Evolutionary conservation across 176 grass and related monocot genomes (phyloP).

Genomic region (Zoysia pacifica): DNA sequence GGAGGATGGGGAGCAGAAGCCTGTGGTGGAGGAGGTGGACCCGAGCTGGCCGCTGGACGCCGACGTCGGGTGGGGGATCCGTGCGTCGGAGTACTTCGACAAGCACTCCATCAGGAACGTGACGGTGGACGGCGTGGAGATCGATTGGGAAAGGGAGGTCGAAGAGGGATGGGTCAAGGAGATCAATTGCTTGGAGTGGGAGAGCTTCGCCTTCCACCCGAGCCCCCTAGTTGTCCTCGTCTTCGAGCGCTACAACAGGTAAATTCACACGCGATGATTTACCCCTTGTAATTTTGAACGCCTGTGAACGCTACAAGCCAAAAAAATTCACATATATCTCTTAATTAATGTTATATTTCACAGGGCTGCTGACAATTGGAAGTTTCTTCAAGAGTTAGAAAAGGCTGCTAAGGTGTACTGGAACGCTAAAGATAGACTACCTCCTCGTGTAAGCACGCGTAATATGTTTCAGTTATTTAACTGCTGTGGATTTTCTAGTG

Average conservation of each 20-base stretch:
- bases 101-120: constrained; percentile 95
- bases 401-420: constrained; percentile 92
- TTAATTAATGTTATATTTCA: constrained; percentile 27
- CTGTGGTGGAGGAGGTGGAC: constrained; percentile 82
- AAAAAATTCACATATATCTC: not conserved
- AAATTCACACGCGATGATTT: not conserved
- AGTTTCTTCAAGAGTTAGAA: constrained; percentile 83
- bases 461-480: not conserved
- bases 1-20: constrained; percentile 33
- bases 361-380: constrained; percentile 89
- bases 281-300: not conserved
- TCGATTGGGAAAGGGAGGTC: constrained; percentile 90
- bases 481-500: not conserved
- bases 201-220: constrained; percentile 88
- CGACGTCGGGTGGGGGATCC: constrained; percentile 79
- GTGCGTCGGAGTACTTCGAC: constrained; percentile 90
- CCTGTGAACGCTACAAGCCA: not conserved
- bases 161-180: constrained; percentile 93
- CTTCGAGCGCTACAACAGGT: constrained; percentile 88
- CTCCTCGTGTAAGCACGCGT: constrained; percentile 65
- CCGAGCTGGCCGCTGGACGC: constrained; percentile 85
- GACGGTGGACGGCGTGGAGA: constrained; percentile 79
- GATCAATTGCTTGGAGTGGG: constrained; percentile 98
- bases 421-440: constrained; percentile 77
- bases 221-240: constrained; percentile 88